Evolutionary conservation across 305 asterid genomes (phyloP).

Genomic region (Stenogyne calaminthoides): DNA sequence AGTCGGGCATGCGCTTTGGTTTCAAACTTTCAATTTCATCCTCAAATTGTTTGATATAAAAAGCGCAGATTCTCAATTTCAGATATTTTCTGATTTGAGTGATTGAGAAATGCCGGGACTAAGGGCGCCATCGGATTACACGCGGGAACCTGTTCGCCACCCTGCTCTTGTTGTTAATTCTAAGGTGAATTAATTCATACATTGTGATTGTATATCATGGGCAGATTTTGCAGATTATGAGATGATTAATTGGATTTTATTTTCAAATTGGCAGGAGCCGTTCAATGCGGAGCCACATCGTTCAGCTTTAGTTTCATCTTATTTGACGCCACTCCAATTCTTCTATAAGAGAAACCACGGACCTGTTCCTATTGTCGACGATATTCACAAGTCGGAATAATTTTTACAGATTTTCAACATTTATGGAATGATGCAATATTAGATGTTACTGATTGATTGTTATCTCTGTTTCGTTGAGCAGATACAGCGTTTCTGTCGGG

Average conservation of each 20-base stretch:
- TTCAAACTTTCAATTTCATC: slow-evolving; percentile 11
- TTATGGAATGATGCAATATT: not conserved
- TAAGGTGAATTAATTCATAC: slow-evolving; percentile 44
- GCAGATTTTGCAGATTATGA: too few species aligned
- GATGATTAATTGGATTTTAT: not conserved
- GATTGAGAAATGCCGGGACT: slow-evolving; percentile 62
- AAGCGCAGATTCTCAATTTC: not conserved
- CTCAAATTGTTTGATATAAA: not conserved
- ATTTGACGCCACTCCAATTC: slow-evolving; percentile 73
- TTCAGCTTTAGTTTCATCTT: slow-evolving; percentile 61
- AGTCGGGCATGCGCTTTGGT: too few species aligned
- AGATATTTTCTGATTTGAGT: not conserved
- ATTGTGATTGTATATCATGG: too few species aligned
- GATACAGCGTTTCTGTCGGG: slow-evolving; percentile 58
- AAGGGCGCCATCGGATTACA: slow-evolving; percentile 65
- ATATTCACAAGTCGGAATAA: slow-evolving; percentile 48
- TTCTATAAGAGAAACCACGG: slow-evolving; percentile 90
- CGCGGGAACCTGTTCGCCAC: slow-evolving; percentile 79
- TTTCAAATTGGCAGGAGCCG: slow-evolving; percentile 52
- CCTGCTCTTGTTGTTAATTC: slow-evolving; percentile 61
- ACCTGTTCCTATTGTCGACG: slow-evolving; percentile 74
- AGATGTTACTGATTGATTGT: not conserved
- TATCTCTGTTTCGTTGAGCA: slow-evolving; percentile 37
- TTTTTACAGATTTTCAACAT: not conserved
- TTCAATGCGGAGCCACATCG: slow-evolving; percentile 90